Base-by-base conservation (phyloP, 257 asterid species). In the Coffea eugenioides region DNA sequence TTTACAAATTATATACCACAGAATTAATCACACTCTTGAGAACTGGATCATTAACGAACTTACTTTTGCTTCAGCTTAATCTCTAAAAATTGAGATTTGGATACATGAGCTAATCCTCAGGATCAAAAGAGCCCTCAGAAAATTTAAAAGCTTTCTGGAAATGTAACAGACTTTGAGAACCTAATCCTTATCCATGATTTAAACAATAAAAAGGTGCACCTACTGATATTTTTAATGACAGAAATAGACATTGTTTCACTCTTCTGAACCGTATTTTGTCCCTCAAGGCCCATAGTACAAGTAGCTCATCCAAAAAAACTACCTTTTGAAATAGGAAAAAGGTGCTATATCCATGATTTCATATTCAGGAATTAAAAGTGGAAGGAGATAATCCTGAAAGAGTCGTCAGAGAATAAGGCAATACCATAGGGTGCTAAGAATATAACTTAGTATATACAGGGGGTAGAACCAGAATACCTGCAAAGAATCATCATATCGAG, bases 391-490 rank as follows among this genome's bases (percentile, higher is more conserved):
- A 45, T 46, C 9, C 39, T 11, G 3, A 15, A 79, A 27, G 5
- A 52, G 65, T n/a, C 34, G 39, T 45, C 67, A 39, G 15, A 73
- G 77, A 66, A 83, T 80, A 75, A 77, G 79, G 69, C 73, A 82
- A 73, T 96, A 96, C 99, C 99, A 96, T 81, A 94, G 83, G 71
- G 86, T 90, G 90, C 93, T 94, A 70, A 96, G 90, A 80, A 96
- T 89, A 82, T 91, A 88, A 93, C 99, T 94, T 89, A 89, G 89
- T 80, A 96, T 83, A 89, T 96, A 96, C 95, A 96, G 83, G 23
- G 99, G 99, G 84, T 90, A 96, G 92, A 96, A 96, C 99, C 98
- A 96, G 83, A 90, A 88, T 67, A 96, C 92, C 99, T 96, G 94
- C 68, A 78, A 80, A 70, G 57, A 77, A 71, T 25, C 76, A 68